These are phyloP conservation scores for Boletus mariae DNA, from an alignment of 1,284 basidiomycete species.

Conservation along the genomic window DNA sequence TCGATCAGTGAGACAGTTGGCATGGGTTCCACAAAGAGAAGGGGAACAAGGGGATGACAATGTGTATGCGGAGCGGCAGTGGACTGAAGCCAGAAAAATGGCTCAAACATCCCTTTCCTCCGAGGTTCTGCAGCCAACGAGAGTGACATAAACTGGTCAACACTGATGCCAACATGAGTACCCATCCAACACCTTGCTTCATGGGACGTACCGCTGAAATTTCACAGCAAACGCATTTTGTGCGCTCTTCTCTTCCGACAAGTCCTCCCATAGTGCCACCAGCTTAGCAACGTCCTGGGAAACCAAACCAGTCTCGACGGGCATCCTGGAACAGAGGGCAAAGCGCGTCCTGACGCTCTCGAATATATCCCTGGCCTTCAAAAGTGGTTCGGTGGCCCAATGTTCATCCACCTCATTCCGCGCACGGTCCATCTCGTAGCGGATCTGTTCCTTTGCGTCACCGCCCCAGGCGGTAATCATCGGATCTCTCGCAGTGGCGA, in stretches of 20 bases:
- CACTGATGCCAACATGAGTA: conserved; percentile 38
- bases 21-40: conserved; percentile 71
- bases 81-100: conserved; percentile 63
- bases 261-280: conserved; percentile 51
- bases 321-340: conserved; percentile 46
- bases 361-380: conserved; percentile 44
- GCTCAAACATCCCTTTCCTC: conserved; percentile 67
- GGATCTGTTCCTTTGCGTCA: conserved; percentile 38
- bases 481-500: conserved; percentile 38
- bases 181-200: conserved; percentile 1
- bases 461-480: conserved; percentile 68
- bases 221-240: conserved; percentile 50
- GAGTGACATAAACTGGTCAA: conserved; percentile 74
- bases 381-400: conserved; percentile 41
- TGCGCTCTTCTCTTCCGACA: conserved; percentile 36
- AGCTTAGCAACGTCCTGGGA: conserved; percentile 44
- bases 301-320: conserved; percentile 31
- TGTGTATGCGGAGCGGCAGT: conserved; percentile 37
- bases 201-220: conserved; percentile 52
- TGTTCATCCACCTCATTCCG: conserved; percentile 40
- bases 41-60: conserved; percentile 56
- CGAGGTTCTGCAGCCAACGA: conserved; percentile 73
- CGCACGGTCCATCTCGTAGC: conserved; percentile 39
- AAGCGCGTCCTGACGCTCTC: conserved; percentile 52
- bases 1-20: conserved; percentile 67